Base-by-base conservation (phyloP, 2,329 filamentous ascomycete genomes). In the Colletotrichum brevisporum region DNA sequence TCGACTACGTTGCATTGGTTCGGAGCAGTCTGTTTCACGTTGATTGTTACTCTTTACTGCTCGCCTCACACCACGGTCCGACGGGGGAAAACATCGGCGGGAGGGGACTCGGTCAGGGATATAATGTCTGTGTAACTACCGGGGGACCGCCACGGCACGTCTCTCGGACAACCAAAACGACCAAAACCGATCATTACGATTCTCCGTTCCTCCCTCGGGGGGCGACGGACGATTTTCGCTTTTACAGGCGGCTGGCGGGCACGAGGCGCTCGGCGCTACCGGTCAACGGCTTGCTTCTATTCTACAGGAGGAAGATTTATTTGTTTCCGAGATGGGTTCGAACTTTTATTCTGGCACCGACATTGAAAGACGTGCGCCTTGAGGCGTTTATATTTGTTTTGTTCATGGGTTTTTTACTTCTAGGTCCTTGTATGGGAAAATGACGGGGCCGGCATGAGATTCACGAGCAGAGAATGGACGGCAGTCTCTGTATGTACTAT, bases 71-170 rank as follows among this genome's bases (percentile, higher is more conserved):
- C 26, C 24, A 47, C 52, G 54, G n/a, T 27, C 53, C 43, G 43
- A 62, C 31, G 31, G 41, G 41, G 24, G 68, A 53, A 71, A 52
- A 27, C 45, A 58, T 43, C 31, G 54, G 54, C 21, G 39, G 50
- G 48, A 47, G 51, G 53, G 45, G 27, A 48, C 26, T 52, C 56
- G 27, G 48, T 55, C 61, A 62, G 56, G 69, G 66, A 59, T 67
- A 53, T 71, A 71, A 71, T 70, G 66, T 67, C 69, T 71, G 58
- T 71, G 66, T 62, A 53, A 70, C 54, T 45, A 41, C 47, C 45
- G 45, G 56, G 56, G 16, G 27, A 50, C 24, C 16, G 48, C 41
- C 24, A 15, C 27, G 41, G 27, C 61, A 55, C 21, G 21, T 59
- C 41, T 64, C 48, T 54, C 43, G n/a, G 47, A 36, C 43, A 65